Conservation (phyloP, 176 grass and related monocot genomes). For the Aegilops sharonensis region DNA sequence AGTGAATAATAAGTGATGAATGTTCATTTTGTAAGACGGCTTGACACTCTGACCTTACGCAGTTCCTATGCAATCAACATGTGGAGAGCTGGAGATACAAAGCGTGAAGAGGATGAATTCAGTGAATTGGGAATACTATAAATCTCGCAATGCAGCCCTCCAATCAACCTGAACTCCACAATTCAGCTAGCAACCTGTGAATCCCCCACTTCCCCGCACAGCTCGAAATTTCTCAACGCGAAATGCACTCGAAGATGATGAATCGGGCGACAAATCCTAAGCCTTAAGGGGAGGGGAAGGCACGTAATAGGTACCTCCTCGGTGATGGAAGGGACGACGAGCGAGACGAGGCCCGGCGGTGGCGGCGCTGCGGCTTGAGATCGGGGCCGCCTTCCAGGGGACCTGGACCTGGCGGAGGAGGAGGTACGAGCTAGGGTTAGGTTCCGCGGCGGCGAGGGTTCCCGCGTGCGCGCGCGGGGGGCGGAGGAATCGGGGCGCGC, state of each 20-base stretch:
- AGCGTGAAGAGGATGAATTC: conserved; percentile 54
- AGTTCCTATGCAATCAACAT: conserved; percentile 28
- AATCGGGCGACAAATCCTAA: not conserved
- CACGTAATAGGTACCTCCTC: not conserved
- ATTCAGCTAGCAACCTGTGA: not conserved
- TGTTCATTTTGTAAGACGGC: not conserved
- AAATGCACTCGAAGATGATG: not conserved
- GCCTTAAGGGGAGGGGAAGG: not conserved
- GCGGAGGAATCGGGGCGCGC: not conserved
- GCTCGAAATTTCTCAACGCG: not conserved
- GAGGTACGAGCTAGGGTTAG: not conserved
- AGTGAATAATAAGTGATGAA: not conserved
- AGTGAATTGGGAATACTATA: conserved; percentile 17
- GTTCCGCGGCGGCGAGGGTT: not conserved
- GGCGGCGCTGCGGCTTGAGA: not conserved
- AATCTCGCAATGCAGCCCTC: too few species aligned
- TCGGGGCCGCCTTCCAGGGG: not conserved
- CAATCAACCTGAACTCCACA: not conserved
- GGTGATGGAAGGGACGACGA: not conserved
- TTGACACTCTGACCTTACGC: not conserved
- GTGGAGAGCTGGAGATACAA: conserved; percentile 6
- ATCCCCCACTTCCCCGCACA: not conserved
- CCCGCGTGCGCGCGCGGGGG: too few species aligned
- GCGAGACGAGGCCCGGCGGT: not conserved
- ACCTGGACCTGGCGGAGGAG: not conserved